These are phyloP conservation scores for Xerocomus brunneocitrinus DNA, from an alignment of 768 basidiomycete genomes.

Conservation along the genomic window DNA sequence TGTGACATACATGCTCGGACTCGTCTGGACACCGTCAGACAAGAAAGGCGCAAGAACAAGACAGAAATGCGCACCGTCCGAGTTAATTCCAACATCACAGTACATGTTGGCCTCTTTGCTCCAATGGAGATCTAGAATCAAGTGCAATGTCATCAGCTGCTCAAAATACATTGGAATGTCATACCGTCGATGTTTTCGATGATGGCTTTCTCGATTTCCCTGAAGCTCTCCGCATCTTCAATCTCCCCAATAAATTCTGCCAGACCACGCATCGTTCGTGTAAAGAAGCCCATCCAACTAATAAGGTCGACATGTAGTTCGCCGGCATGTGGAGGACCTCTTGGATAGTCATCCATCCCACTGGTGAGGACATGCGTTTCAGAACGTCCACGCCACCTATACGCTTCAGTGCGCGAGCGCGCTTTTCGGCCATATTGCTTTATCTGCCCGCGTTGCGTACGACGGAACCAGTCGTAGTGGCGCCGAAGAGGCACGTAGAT, in stretches of 20 bases:
- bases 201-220: constrained; percentile 74
- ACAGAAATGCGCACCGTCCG: constrained; percentile 56
- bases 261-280: constrained; percentile 88
- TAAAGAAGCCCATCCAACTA: constrained; percentile 96
- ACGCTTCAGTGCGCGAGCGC: constrained; percentile 84
- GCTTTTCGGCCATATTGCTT: constrained; percentile 83
- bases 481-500: constrained; percentile 83
- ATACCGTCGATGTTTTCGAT: constrained; percentile 82
- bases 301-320: constrained; percentile 92
- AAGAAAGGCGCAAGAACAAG: not conserved
- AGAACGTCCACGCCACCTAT: constrained; percentile 91
- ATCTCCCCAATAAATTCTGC: constrained; percentile 80
- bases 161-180: not conserved
- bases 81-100: constrained; percentile 82
- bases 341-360: constrained; percentile 95
- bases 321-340: constrained; percentile 83
- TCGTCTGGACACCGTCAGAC: constrained; percentile 55
- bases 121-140: constrained; percentile 80
- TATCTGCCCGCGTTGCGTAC: constrained; percentile 90
- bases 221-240: constrained; percentile 79
- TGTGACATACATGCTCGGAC: constrained; percentile 85
- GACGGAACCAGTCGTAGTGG: constrained; percentile 96
- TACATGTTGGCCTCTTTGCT: constrained; percentile 87
- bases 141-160: not conserved
- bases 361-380: constrained; percentile 85